A percentile compares a stretch with the other conserved stretches of the same genome.
These are phyloP conservation scores for Spinacia oleracea DNA, from an alignment of 179 eudicot genomes.

Conservation along the genomic window DNA sequence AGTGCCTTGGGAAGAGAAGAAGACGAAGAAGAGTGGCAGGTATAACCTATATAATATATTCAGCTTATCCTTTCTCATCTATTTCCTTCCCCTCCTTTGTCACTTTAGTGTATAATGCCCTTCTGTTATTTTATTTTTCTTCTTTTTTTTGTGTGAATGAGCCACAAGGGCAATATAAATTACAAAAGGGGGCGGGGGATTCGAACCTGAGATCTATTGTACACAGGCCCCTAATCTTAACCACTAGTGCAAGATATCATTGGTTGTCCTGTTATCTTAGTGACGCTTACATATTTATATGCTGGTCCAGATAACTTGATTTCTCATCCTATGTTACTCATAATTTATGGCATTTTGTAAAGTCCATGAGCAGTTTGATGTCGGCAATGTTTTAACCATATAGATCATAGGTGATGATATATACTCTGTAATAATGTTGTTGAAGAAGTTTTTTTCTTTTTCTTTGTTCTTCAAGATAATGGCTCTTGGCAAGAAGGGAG, in stretches of 20 bases:
- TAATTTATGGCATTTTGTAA: neutral
- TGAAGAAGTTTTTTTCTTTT: neutral
- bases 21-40: slow-evolving; percentile 51
- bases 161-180: too few relatives aligned
- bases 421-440: neutral
- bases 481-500: slow-evolving; percentile 18
- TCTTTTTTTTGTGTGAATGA: too few relatives aligned
- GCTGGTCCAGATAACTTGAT: neutral
- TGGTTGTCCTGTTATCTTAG: neutral
- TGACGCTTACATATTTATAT: neutral
- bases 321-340: neutral
- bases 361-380: neutral
- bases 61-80: neutral
- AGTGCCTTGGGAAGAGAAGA: slow-evolving; percentile 89
- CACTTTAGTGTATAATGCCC: neutral
- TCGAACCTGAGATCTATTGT: too few relatives aligned
- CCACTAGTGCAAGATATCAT: too few relatives aligned
- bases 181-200: too few relatives aligned
- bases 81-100: neutral
- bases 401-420: neutral
- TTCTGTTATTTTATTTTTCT: too few relatives aligned
- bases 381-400: neutral
- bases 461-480: slow-evolving; percentile 14
- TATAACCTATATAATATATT: slow-evolving; percentile 18
- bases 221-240: too few relatives aligned